These are phyloP conservation scores for Coemansia sp. DNA, from an alignment of 192 early-diverging fungal genomes.

Conservation along the genomic window DNA sequence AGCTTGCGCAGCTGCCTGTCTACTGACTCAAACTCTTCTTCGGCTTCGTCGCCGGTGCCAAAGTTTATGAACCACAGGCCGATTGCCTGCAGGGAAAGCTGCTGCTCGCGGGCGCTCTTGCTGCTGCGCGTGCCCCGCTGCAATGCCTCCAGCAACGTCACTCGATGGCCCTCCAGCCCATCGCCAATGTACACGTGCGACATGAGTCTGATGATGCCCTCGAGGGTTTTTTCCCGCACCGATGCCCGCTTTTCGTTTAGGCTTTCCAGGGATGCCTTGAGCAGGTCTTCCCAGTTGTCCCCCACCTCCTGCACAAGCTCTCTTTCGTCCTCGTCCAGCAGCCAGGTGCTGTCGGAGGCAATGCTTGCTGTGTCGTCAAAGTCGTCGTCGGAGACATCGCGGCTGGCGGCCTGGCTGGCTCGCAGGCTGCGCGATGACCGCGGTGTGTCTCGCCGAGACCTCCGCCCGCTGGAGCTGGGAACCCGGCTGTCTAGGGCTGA, in stretches of 20 bases:
- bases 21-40: conserved; percentile 13
- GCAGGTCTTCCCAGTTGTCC: conserved; percentile 25
- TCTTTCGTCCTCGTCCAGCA: conserved; percentile 10
- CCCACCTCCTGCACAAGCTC: conserved; percentile 5
- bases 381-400: conserved; percentile 32
- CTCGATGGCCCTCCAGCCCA: conserved; percentile 49
- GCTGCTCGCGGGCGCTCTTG: conserved; percentile 27
- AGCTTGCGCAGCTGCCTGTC: conserved; percentile 17
- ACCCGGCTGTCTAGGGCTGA: conserved; percentile 12
- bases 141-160: conserved; percentile 59
- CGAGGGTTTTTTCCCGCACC: conserved; percentile 58
- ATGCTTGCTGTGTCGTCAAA: conserved; percentile 25
- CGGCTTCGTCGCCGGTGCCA: conserved; percentile 21
- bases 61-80: conserved; percentile 49
- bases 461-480: conserved; percentile 23
- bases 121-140: conserved; percentile 48
- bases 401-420: conserved; percentile 19
- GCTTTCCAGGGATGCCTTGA: conserved; percentile 28
- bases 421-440: conserved; percentile 17
- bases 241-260: conserved; percentile 37
- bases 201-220: conserved; percentile 49
- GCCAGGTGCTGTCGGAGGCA: conserved; percentile 38
- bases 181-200: conserved; percentile 58
- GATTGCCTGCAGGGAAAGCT: conserved; percentile 26
- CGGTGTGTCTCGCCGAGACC: conserved; percentile 17